Evolutionary conservation across 208 protist species (phyloP).

Genomic region (Acanthamoeba castellanii): DNA sequence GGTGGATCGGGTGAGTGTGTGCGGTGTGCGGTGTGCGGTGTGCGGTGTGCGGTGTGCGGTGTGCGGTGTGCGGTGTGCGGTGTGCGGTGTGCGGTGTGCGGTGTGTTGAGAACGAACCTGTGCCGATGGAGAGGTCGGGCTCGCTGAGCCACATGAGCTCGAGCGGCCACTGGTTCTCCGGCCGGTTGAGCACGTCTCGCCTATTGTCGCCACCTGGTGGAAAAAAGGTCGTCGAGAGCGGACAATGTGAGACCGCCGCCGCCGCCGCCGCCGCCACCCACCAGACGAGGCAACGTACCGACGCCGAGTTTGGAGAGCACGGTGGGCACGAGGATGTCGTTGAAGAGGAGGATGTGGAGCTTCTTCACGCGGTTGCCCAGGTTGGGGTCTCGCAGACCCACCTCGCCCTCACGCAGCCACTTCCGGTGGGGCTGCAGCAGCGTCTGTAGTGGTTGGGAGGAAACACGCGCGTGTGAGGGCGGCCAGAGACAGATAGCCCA

Average conservation of each 20-base stretch:
- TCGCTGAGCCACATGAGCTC: constrained; percentile 59
- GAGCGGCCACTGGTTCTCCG: constrained; percentile 60
- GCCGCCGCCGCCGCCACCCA: no score
- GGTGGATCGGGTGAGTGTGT: background rate
- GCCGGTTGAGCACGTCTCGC: background rate
- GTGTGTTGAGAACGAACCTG: background rate
- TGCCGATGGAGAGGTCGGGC: background rate
- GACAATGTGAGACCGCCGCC: background rate
- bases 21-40: background rate
- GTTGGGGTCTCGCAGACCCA: constrained; percentile 6
- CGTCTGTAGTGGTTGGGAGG: background rate
- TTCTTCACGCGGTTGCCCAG: constrained; percentile 50
- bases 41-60: background rate
- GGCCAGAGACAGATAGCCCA: no score
- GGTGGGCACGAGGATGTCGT: constrained; percentile 47
- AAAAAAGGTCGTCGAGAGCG: background rate
- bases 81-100: background rate
- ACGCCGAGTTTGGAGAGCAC: constrained; percentile 45
- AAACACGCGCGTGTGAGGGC: no score
- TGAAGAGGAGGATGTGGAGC: constrained; percentile 65
- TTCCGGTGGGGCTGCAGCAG: constrained; percentile 32
- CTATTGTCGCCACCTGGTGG: background rate
- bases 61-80: no score
- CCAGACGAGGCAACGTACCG: background rate
- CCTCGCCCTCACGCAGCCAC: constrained; percentile 54